A percentile compares a stretch with the other conserved stretches of the same genome.
Evolutionary conservation across 1,284 basidiomycete genomes (phyloP).

Genomic region (Rhodofomes roseus): DNA sequence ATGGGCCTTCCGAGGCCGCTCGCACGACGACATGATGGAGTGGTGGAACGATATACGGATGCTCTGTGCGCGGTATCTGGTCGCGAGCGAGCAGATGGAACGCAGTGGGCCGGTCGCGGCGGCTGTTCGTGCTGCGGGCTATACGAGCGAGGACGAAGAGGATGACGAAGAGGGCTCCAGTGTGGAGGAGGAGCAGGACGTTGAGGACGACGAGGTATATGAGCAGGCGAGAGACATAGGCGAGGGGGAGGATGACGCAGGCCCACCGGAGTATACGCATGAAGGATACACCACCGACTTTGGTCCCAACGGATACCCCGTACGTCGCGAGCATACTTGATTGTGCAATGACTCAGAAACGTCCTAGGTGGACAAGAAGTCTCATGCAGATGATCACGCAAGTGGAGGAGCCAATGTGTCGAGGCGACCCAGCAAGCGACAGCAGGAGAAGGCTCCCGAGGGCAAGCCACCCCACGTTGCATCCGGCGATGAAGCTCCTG

Average conservation of each 20-base stretch:
- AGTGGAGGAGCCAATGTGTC: slow-evolving; percentile 30
- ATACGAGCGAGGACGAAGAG: slow-evolving; percentile 73
- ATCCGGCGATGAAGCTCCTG: slow-evolving; percentile 19
- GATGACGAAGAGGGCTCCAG: slow-evolving; percentile 70
- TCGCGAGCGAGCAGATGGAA: slow-evolving; percentile 93
- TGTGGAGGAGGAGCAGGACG: slow-evolving; percentile 73
- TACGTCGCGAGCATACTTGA: slow-evolving; percentile 26
- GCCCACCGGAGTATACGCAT: slow-evolving; percentile 53
- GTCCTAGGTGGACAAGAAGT: slow-evolving; percentile 29
- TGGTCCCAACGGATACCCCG: slow-evolving; percentile 58
- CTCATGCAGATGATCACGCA: slow-evolving; percentile 2
- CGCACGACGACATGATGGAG: slow-evolving; percentile 98
- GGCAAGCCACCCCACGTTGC: slow-evolving; percentile 37
- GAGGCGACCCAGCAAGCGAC: slow-evolving; percentile 52
- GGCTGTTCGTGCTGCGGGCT: slow-evolving; percentile 87
- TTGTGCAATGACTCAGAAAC: not conserved
- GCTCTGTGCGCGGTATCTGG: slow-evolving; percentile 94
- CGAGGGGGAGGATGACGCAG: slow-evolving; percentile 32
- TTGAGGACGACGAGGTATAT: slow-evolving; percentile 46
- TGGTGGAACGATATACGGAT: slow-evolving; percentile 99
- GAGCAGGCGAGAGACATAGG: slow-evolving; percentile 37
- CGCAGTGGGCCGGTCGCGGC: slow-evolving; percentile 90
- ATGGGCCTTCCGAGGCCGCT: slow-evolving; percentile 90
- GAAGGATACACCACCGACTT: slow-evolving; percentile 31
- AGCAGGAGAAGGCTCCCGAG: slow-evolving; percentile 71